A percentile compares a stretch with the other conserved stretches of the same genome.
Evolutionary conservation across 495 filamentous ascomycete genomes (phyloP).

Genomic region (Rhypophila decipiens): DNA sequence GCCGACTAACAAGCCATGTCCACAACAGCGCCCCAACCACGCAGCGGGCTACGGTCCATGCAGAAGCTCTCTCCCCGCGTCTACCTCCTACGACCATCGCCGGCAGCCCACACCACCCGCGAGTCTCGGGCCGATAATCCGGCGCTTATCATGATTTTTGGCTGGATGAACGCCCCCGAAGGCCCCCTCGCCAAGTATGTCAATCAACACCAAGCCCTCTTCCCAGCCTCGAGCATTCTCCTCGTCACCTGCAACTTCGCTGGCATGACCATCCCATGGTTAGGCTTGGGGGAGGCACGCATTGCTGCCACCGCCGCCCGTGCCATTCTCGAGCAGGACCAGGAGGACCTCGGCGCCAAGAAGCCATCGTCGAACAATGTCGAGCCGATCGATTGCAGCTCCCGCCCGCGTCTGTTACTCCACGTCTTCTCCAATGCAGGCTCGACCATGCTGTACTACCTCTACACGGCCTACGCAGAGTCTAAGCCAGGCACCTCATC

Average conservation of each 20-base stretch:
- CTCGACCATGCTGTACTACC: conserved; percentile 16
- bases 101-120: neutral
- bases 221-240: conserved; percentile 22
- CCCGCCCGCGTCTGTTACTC: conserved; percentile 21
- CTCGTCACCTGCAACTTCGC: conserved; percentile 18
- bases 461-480: conserved; percentile 17
- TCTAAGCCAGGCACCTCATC: neutral
- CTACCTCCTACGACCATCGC: conserved; percentile 13
- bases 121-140: conserved; percentile 7
- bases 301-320: conserved; percentile 5
- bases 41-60: conserved; percentile 13
- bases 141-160: conserved; percentile 23
- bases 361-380: neutral
- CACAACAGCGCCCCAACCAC: conserved; percentile 1
- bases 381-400: too few relatives aligned
- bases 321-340: conserved; percentile 5
- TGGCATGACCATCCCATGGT: conserved; percentile 5
- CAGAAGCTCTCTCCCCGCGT: conserved; percentile 22
- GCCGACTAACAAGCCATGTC: conserved; percentile 1
- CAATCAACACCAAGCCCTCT: conserved; percentile 21
- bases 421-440: conserved; percentile 31
- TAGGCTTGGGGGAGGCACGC: conserved; percentile 5
- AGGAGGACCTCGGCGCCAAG: neutral
- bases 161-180: conserved; percentile 32
- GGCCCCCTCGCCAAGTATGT: conserved; percentile 27